Evolutionary conservation across 1,284 basidiomycete genomes (phyloP), one percentile per base, ranked within the genome.

Genomic region (Microbotryum saponariae): DNA sequence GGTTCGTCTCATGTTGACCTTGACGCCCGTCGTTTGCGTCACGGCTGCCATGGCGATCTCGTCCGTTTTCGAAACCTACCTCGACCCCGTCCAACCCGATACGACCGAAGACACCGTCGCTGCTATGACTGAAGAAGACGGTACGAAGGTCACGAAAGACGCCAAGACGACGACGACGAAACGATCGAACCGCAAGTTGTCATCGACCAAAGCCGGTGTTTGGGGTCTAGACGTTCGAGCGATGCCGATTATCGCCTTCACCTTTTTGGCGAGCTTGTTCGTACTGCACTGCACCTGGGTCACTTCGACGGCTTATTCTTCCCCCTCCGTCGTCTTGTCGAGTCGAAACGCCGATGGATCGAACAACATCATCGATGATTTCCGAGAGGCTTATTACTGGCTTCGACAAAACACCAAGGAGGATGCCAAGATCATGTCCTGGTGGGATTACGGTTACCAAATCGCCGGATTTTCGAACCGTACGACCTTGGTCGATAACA

Each of bases 381-480:
- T 97, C 85, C 83, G 96, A 64, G 96, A 98, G 79, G 96, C 96
- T n/a, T 98, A 99, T 73, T 97, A 98, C 77, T 99, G 96, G 96
- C 78, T 99, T 57, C 82, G 93, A 61, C 88, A 94, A 77, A 99
- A 98, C 79, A 99, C 96, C 2, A 81, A 86, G 4, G 80, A 90
- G 75, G 87, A 91, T 68, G 85, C 91, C 16, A 93, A 97, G 51
- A 85, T 98, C 46, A 94, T 96, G 91, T 91, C 88, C 69, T 99
- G 96, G 96, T 98, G 96, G 96, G 96, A 99, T 78, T 99, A 98
- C 73, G 96, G 96, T 23, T 98, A 98, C 76, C 94, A 98, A 78
- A 97, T 98, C 73, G 91, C 93, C 50, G 96, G 96, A 54, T 97
- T 98, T 89, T 92, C 96, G 14, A 92, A 97, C 78, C 81, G 96